Base-by-base conservation (phyloP, 495 filamentous ascomycete genomes). In the Penicillium lagena region DNA sequence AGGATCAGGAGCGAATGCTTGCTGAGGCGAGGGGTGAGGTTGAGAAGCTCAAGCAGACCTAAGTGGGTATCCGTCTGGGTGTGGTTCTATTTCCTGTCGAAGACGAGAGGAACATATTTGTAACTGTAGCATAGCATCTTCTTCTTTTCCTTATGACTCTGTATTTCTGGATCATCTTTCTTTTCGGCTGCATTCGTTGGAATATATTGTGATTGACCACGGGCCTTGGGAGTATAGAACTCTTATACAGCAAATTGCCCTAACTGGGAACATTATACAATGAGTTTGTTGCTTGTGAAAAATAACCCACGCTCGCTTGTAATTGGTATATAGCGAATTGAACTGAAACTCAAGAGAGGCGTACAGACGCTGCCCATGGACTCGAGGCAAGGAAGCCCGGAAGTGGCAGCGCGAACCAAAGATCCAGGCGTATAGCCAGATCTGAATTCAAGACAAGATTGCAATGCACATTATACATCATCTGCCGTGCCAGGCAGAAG, bases 1-100 rank as follows among this genome's bases (percentile, higher is more conserved):
- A 71, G 55, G 68, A 77, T 52, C 82, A 82, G 47, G 75, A 79
- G 57, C 71, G 72, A 60, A 80, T 75, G 72, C 72, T 77, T 56
- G 81, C 87, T 60, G 72, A 82, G 69, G 72, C 71, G 27, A 58
- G 69, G 43, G 71, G 68, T 43, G 70, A 72, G 55, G 60, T 70
- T 37, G 66, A 68, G 53, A 67, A 62, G 57, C 37, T 65, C 48
- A 63, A 54, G 51, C 40, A 58, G 52, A 31, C 55, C 31, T 71
- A 57, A 61, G 43, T 47, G 55, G 41, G 47, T 35, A 40, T 53
- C 42, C 44, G 35, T 39, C 28, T 43, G 43, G 36, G 39, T 42
- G 50, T 37, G 37, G 32, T 35, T 32, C 43, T 44, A 39, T 36
- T 29, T 39, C 13, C 39, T 39, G 9, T 43, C 13, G 29, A 13